phyloP scores from a whole-genome alignment of 805 yeast species.

The Blastobotrys muscicola region DNA sequence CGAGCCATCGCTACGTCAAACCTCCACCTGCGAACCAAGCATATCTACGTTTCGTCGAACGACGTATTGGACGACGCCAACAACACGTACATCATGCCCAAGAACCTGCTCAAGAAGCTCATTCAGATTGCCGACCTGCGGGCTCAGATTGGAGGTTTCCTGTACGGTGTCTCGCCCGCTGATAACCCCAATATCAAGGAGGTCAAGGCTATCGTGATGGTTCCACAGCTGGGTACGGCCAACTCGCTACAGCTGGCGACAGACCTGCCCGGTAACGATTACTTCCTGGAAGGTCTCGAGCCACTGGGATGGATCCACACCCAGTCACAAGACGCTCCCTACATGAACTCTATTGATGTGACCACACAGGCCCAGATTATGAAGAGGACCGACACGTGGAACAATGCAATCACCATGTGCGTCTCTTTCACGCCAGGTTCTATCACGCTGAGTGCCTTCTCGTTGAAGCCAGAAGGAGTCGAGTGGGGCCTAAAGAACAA shows the following conservation, averaged over 20 bases:
- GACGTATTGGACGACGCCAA: slow-evolving; percentile 44
- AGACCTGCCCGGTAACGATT: slow-evolving; percentile 30
- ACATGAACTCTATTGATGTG: slow-evolving; percentile 63
- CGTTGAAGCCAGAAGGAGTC: slow-evolving; percentile 53
- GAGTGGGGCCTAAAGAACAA: slow-evolving; percentile 67
- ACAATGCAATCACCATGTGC: slow-evolving; percentile 45
- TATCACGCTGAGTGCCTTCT: slow-evolving; percentile 60
- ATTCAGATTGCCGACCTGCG: slow-evolving; percentile 73
- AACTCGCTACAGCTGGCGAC: slow-evolving; percentile 55
- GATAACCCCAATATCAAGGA: slow-evolving; percentile 72
- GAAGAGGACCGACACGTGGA: slow-evolving; percentile 33
- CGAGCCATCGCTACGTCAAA: slow-evolving; percentile 73
- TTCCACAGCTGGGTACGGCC: slow-evolving; percentile 79
- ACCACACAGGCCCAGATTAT: slow-evolving; percentile 42
- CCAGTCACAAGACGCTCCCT: slow-evolving; percentile 53
- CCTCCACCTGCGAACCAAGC: slow-evolving; percentile 63
- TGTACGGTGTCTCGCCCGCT: slow-evolving; percentile 71
- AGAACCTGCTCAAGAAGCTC: slow-evolving; percentile 66
- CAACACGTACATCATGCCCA: slow-evolving; percentile 70
- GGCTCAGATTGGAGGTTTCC: slow-evolving; percentile 69
- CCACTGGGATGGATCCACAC: slow-evolving; percentile 95
- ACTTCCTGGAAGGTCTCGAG: slow-evolving; percentile 47
- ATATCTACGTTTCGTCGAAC: slow-evolving; percentile 63
- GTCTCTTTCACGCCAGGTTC: slow-evolving; percentile 80
- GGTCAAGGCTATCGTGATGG: slow-evolving; percentile 59